Evolutionary conservation across 805 yeast species (phyloP).

Genomic region (Wickerhamiella allomyrinae): DNA sequence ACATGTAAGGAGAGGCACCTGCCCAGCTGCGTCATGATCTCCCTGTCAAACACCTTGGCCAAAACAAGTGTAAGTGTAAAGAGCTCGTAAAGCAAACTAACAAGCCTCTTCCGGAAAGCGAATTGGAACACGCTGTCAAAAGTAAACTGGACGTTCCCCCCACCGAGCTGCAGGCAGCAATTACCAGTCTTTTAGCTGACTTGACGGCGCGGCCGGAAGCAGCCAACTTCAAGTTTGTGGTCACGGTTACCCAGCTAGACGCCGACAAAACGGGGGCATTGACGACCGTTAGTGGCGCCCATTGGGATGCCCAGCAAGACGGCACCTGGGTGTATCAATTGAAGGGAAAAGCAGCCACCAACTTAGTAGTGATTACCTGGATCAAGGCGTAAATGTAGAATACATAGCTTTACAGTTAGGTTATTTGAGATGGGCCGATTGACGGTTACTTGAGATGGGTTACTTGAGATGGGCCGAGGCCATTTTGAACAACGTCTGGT

Average conservation of each 20-base stretch:
- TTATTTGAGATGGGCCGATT: no score
- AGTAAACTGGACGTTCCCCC: conserved; percentile 4
- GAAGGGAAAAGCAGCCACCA: neutral
- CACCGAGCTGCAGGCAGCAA: conserved; percentile 5
- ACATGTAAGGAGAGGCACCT: no score
- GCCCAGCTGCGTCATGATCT: conserved; percentile 7
- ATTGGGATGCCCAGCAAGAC: conserved; percentile 18
- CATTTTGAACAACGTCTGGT: conserved; percentile 86
- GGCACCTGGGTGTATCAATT: conserved; percentile 15
- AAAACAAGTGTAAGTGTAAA: conserved; percentile 11
- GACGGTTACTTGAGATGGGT: no score
- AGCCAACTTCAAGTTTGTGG: conserved; percentile 14
- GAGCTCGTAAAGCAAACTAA: neutral
- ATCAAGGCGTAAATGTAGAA: conserved; percentile 3
- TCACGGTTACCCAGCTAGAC: conserved; percentile 9
- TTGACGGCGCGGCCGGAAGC: conserved; percentile 11
- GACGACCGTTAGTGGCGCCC: conserved; percentile 14
- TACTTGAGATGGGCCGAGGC: conserved; percentile 70
- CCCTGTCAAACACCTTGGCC: conserved; percentile 10
- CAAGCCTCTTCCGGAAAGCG: conserved; percentile 11
- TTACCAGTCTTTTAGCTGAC: conserved; percentile 4
- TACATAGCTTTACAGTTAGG: no score
- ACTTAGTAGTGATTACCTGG: conserved; percentile 14
- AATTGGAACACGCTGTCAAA: conserved; percentile 6
- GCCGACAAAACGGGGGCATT: conserved; percentile 10